Evolutionary conservation across 2,329 filamentous ascomycete genomes (phyloP), one percentile per base, ranked within the genome.

Genomic region (Penicillium sp.): DNA sequence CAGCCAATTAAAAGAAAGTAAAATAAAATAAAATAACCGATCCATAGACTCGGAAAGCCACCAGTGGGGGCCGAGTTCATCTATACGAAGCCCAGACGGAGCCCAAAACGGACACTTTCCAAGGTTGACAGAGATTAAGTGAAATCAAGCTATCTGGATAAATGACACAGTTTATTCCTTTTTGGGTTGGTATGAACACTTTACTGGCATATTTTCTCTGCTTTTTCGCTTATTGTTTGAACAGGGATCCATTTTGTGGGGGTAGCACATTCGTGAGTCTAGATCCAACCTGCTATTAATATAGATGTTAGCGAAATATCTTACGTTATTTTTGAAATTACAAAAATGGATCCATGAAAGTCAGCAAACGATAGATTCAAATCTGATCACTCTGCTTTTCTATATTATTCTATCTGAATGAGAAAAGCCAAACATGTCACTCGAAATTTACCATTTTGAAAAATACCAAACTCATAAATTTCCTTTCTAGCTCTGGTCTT

Each of bases 21-120:
- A n/a, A 52, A 25, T 17, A 3, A 43, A 25, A 43, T 33, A 33
- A n/a, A 6, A 27, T 12, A 8, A 13, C 5, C 6, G 47, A 50
- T 50, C 33, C 39, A 51, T 50, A n/a, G 33, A 51, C 25, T 23
- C 12, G 13, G 15, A 7, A 21, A 27, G 36, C 19, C 42, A 38
- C 25, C 12, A 19, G 54, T 52, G 54, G 54, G 25, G 25, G 35
- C n/a, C n/a, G 6, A 36, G 44, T 50, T 44, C 48, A 52, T 56
- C 48, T 47, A 52, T 39, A 45, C 19, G 45, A 43, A 12, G 19
- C 50, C 50, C 25, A 19, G 31, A 23, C 38, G 38, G 39, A 27
- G 10, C 23, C 17, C 6, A 45, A 2, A 12, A 19, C n/a, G n/a
- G n/a, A n/a, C n/a, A n/a, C n/a, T n/a, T 21, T 4, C 3, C 29